Base-by-base conservation (phyloP, 106 monocot genomes). In the Dendrobium officinale region DNA sequence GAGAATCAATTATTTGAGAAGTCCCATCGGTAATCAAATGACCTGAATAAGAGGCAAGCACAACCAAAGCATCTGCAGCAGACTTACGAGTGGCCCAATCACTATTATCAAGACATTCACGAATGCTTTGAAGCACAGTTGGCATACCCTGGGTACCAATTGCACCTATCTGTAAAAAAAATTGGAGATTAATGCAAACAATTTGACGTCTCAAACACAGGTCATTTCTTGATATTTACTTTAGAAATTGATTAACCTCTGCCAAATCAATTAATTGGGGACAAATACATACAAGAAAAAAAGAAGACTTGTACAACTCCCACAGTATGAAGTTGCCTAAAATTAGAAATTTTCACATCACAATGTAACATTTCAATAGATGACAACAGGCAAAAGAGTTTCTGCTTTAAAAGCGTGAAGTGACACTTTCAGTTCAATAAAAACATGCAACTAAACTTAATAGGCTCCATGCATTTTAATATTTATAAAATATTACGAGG, bases 71-170 rank as follows among this genome's bases (percentile, higher is more conserved):
- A 82, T 96, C 96, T 61, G 93, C 96, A 58, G 96, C 93, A 74
- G 96, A 85, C 82, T 96, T 96, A 41, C 96, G 93, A 47, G 96
- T 85, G 75, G 92, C 81, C 96, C 96, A 96, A 73, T 96, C 96
- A 88, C 70, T 92, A 79, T 77, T 96, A 31, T 94, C 92, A 80
- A 96, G 93, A 70, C 96, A 96, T 77, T 96, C 93, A 76, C 87
- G 87, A 81, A 93, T 86, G 48, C 84, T 89, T 86, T 93, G 96
- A 64, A 96, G 81, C 49, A 94, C 64, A 61, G 83, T 64, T 44
- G 86, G 93, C 88, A 96, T 92, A 79, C 70, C 85, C 81, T 93
- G 92, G 6, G 87, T 84, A 83, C 77, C 86, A 42, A 96, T 90
- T 77, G 96, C 92, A 84, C 96, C 92, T 75, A 93, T 84, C 96